These are phyloP conservation scores for Sporothrix humicola DNA, from an alignment of 2,329 filamentous ascomycete genomes.

Conservation along the genomic window DNA sequence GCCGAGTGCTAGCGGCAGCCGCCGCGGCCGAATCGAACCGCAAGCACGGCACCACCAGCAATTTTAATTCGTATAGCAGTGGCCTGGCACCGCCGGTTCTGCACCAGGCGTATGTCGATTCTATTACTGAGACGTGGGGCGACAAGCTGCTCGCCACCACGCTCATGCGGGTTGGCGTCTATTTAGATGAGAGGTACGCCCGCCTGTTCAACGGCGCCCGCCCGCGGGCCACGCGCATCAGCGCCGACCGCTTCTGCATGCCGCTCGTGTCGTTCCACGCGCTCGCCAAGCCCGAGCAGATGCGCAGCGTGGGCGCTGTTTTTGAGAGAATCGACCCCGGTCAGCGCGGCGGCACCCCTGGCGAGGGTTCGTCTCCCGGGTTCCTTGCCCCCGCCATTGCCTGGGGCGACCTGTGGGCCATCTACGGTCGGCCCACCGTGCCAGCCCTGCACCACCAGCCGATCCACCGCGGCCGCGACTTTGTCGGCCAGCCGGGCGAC, in stretches of 20 bases:
- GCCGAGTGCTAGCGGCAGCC: constrained; percentile 15
- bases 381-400: constrained; percentile 45
- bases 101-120: constrained; percentile 53
- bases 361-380: not conserved
- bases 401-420: constrained; percentile 58
- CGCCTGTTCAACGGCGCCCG: constrained; percentile 63
- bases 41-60: not conserved
- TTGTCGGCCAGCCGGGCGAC: constrained; percentile 52
- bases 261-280: constrained; percentile 62
- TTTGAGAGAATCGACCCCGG: constrained; percentile 46
- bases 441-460: constrained; percentile 47
- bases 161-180: constrained; percentile 59
- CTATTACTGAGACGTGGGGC: constrained; percentile 59
- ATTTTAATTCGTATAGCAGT: constrained; percentile 46
- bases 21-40: constrained; percentile 12
- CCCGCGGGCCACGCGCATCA: constrained; percentile 56
- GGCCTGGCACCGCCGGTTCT: constrained; percentile 40
- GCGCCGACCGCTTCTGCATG: constrained; percentile 57
- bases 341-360: constrained; percentile 39
- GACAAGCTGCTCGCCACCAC: constrained; percentile 61
- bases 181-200: constrained; percentile 60
- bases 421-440: constrained; percentile 53
- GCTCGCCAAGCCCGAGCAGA: constrained; percentile 52
- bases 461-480: constrained; percentile 52
- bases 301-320: constrained; percentile 52